These are phyloP conservation scores for Hyaloscypha finlandica DNA, from an alignment of 495 filamentous ascomycete genomes.

Conservation along the genomic window DNA sequence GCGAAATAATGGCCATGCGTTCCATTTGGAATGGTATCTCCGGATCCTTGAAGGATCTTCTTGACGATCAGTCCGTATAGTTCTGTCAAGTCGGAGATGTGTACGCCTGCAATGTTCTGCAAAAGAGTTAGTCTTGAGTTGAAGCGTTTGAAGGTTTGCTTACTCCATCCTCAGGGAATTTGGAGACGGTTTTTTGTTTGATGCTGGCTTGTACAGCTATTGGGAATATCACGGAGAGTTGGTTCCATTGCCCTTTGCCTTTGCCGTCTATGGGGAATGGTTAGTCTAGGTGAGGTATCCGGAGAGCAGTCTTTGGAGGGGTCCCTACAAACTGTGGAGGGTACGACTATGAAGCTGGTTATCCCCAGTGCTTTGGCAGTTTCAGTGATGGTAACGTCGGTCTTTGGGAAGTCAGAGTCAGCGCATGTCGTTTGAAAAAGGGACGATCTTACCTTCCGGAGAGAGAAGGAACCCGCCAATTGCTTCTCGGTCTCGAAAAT, in stretches of 20 bases:
- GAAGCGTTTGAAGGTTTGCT: conserved; percentile 29
- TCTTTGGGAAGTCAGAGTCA: conserved; percentile 30
- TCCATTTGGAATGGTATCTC: conserved; percentile 38
- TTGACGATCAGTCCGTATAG: conserved; percentile 38
- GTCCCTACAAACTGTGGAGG: conserved; percentile 39
- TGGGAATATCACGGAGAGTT: conserved; percentile 41
- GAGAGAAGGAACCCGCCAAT: conserved; percentile 29
- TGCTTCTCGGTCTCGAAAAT: conserved; percentile 36
- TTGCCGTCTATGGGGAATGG: conserved; percentile 36
- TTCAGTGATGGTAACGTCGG: conserved; percentile 33
- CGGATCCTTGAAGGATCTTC: conserved; percentile 35
- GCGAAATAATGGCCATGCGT: conserved; percentile 43
- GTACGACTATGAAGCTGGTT: conserved; percentile 37
- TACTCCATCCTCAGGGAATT: conserved; percentile 40
- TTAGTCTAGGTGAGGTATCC: conserved; percentile 23
- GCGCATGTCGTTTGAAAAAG: conserved; percentile 22
- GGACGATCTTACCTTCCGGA: conserved; percentile 33
- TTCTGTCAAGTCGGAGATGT: conserved; percentile 41
- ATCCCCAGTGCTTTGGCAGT: conserved; percentile 35
- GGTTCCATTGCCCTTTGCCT: conserved; percentile 41
- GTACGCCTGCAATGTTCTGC: conserved; percentile 34
- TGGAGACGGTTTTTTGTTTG: conserved; percentile 38
- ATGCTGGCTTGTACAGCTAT: conserved; percentile 38
- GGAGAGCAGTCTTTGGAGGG: conserved; percentile 8
- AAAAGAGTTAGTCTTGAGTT: conserved; percentile 25